Percentiles rank a stretch among this genome's conserved stretches.
These are phyloP conservation scores for Babesia ovis DNA, from an alignment of 169 alveolate genomes.

Conservation along the genomic window DNA sequence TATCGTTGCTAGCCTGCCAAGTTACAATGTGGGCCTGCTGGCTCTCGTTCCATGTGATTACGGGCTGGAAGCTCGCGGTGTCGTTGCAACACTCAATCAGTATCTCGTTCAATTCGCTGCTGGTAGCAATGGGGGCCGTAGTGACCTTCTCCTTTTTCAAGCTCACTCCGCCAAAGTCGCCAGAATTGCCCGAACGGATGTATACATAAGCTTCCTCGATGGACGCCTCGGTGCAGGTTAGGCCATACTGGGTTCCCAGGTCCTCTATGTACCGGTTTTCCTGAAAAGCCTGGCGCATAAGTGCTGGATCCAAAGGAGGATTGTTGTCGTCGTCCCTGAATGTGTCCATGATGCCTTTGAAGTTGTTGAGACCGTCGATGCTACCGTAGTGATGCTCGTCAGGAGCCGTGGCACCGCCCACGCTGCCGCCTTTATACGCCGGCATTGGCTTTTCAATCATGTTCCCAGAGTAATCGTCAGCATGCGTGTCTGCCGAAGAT, in stretches of 20 bases:
- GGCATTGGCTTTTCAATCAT: constrained; percentile 3
- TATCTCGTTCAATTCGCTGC: constrained; percentile 53
- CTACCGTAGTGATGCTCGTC: not conserved
- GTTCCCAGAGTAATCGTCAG: not conserved
- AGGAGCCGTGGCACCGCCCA: not conserved
- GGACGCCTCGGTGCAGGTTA: constrained; percentile 6
- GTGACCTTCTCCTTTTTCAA: constrained; percentile 26
- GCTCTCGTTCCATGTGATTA: constrained; percentile 33
- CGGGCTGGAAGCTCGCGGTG: constrained; percentile 36
- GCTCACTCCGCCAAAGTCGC: constrained; percentile 4
- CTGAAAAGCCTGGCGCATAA: constrained; percentile 9
- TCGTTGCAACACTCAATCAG: constrained; percentile 30
- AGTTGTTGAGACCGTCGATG: constrained; percentile 28
- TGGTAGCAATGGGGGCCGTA: constrained; percentile 36
- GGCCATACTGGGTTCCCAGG: constrained; percentile 29
- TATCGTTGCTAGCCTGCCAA: constrained; percentile 55
- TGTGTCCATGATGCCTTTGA: constrained; percentile 19
- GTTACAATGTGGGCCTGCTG: constrained; percentile 47
- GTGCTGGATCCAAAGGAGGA: not conserved
- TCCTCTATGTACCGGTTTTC: constrained; percentile 35
- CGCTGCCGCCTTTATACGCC: not conserved
- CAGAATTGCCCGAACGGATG: not conserved
- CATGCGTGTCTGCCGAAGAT: not conserved
- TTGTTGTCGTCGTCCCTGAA: constrained; percentile 10
- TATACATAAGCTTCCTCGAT: constrained; percentile 16